These are phyloP conservation scores for Comarum palustre DNA, from an alignment of 306 rosid genomes.

Conservation along the genomic window DNA sequence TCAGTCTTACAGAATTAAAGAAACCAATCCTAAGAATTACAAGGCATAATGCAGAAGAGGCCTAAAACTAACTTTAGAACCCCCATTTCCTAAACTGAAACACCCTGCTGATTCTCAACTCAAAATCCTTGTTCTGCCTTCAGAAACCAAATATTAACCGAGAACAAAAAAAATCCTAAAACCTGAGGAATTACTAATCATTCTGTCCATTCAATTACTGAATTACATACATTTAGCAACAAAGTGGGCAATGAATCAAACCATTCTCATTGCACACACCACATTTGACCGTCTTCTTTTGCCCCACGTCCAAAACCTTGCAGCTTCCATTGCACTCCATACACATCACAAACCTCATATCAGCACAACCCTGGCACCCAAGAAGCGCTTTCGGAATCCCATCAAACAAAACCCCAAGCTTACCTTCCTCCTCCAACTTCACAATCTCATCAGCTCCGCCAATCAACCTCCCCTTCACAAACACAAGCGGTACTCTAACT, in stretches of 20 bases:
- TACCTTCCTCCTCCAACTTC: constrained; percentile 85
- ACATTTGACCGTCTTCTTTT: constrained; percentile 59
- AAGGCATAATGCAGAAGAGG: constrained; percentile 24
- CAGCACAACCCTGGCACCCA: constrained; percentile 73
- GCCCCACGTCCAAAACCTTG: constrained; percentile 58
- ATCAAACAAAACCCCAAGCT: constrained; percentile 50
- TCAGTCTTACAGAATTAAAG: constrained; percentile 5
- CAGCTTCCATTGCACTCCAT: constrained; percentile 76
- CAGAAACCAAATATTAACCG: neutral
- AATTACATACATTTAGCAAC: constrained; percentile 42
- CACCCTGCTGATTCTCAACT: neutral
- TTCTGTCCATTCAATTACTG: too few species aligned
- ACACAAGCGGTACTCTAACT: constrained; percentile 70
- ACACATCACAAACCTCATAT: constrained; percentile 79
- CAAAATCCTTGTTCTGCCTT: constrained; percentile 13
- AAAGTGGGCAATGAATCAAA: constrained; percentile 66
- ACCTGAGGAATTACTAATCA: neutral
- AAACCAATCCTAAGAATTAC: neutral
- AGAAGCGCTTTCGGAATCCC: constrained; percentile 55
- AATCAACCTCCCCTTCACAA: constrained; percentile 70
- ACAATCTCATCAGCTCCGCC: constrained; percentile 73
- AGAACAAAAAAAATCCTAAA: neutral
- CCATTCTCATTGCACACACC: constrained; percentile 87
- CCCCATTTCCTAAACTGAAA: constrained; percentile 26
- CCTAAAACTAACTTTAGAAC: constrained; percentile 75